Percentiles rank a stretch among this genome's conserved stretches.
Evolutionary conservation across 257 asterid genomes (phyloP).

Genomic region (Fraxinus anomala): DNA sequence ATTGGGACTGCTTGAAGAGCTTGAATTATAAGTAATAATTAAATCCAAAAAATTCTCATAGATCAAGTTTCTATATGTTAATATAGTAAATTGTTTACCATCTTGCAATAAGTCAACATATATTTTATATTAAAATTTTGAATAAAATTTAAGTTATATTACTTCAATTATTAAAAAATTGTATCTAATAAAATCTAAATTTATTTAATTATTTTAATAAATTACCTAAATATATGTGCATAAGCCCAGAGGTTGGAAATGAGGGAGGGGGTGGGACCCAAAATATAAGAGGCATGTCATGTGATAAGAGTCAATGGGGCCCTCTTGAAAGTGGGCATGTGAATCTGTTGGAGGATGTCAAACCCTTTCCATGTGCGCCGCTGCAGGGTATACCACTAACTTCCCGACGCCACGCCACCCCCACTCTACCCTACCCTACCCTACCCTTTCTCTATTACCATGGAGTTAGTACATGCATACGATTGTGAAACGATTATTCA

Average conservation of each 20-base stretch:
- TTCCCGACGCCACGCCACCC: not conserved
- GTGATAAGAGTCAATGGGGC: constrained; percentile 48
- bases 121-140: too few relatives aligned
- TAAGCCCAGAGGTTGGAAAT: not conserved
- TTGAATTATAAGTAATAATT: too few relatives aligned
- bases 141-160: too few relatives aligned
- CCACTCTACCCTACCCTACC: not conserved
- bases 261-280: constrained; percentile 29
- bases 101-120: not conserved
- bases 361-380: constrained; percentile 60
- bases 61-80: too few relatives aligned
- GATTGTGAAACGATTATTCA: too few relatives aligned
- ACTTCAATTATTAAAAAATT: too few relatives aligned
- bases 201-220: not conserved
- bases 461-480: not conserved
- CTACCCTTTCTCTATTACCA: not conserved
- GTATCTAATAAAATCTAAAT: not conserved
- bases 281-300: constrained; percentile 28
- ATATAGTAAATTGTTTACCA: not conserved
- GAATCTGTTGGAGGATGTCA: constrained; percentile 48
- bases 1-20: too few relatives aligned
- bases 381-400: constrained; percentile 27
- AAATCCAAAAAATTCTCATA: too few relatives aligned
- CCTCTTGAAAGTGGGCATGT: constrained; percentile 44
- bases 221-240: not conserved